Base-by-base conservation (phyloP, 805 yeast species). In the Suhomyces pyralidae region DNA sequence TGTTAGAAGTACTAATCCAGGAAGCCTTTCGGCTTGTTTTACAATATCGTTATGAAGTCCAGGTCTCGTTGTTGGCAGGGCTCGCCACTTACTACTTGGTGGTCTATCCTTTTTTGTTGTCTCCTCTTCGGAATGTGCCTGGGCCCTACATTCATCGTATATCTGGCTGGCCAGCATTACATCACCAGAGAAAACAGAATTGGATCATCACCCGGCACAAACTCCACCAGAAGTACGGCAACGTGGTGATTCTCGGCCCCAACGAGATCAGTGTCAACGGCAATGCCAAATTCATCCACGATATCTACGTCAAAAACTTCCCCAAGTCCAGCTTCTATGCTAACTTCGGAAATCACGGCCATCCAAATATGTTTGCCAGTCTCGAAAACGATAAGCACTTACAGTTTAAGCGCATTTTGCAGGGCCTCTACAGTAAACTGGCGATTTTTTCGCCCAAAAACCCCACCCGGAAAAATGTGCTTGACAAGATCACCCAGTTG, bases 231-330 rank as follows among this genome's bases (percentile, higher is more conserved):
- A 63, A 69, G 52, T 84, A 84, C 58, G 92, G 91, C 1, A 78
- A 85, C 7, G 80, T 85, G 3, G 83, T 86, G 5, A 70, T 86
- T 20, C 65, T 86, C 12, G 76, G 83, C 1, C 90, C 91, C 2
- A 66, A 70, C 22, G 90, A 85, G 58, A 70, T 86, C 17, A 83
- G 86, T 48, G 77, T 86, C 45, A 73, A 80, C 45, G 78, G 75
- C 1, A 82, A 84, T 49, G 61, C 74, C 4, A 74, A 74, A 46
- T 79, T 71, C 55, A 57, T 84, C 40, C 79, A 78, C 57, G 82
- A 81, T 43, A 77, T 86, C 19, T 87, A 86, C 63, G 66, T 80
- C 50, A 76, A 74, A 53, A 70, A 86, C 70, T 71, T 77, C 70
- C 78, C 87, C 70, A 75, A 86, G 71, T 68, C 83, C 0, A 54